Evolutionary conservation across 2,329 filamentous ascomycete genomes (phyloP).

Genomic region (Trichothecium roseum): DNA sequence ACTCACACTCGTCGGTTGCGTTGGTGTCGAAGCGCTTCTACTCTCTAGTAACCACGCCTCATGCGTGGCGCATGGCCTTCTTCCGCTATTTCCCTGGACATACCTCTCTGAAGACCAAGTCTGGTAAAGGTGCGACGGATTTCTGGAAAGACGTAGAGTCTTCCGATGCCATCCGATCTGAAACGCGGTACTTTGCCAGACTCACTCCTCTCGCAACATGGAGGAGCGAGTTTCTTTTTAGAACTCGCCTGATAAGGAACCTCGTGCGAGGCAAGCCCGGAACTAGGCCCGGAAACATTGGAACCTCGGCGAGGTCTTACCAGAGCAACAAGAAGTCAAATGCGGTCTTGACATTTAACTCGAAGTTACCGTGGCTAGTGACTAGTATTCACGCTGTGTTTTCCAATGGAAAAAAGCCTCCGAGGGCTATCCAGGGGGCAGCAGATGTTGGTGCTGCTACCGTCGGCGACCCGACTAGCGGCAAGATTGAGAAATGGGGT

Average conservation of each 20-base stretch:
- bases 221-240: slow-evolving; percentile 88
- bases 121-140: slow-evolving; percentile 22
- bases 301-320: slow-evolving; percentile 37
- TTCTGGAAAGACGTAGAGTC: slow-evolving; percentile 31
- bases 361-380: slow-evolving; percentile 68
- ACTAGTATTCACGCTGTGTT: slow-evolving; percentile 75
- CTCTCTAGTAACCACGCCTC: slow-evolving; percentile 74
- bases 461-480: slow-evolving; percentile 67
- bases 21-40: slow-evolving; percentile 85
- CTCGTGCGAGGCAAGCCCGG: slow-evolving; percentile 72
- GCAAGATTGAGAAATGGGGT: slow-evolving; percentile 74
- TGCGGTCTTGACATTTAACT: slow-evolving; percentile 76
- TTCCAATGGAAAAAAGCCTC: slow-evolving; percentile 58
- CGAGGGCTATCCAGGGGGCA: slow-evolving; percentile 74
- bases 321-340: slow-evolving; percentile 53
- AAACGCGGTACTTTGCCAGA: slow-evolving; percentile 70
- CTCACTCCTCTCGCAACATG: slow-evolving; percentile 81
- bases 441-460: slow-evolving; percentile 70
- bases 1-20: slow-evolving; percentile 71
- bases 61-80: slow-evolving; percentile 91
- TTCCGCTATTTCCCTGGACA: slow-evolving; percentile 80
- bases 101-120: slow-evolving; percentile 23
- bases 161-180: slow-evolving; percentile 51
- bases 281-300: slow-evolving; percentile 39
- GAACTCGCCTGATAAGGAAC: slow-evolving; percentile 74